Percentiles rank a stretch among this genome's conserved stretches.
phyloP scores from a whole-genome alignment of 2,329 filamentous ascomycete genomes.

The Talaromyces verruculosus region DNA sequence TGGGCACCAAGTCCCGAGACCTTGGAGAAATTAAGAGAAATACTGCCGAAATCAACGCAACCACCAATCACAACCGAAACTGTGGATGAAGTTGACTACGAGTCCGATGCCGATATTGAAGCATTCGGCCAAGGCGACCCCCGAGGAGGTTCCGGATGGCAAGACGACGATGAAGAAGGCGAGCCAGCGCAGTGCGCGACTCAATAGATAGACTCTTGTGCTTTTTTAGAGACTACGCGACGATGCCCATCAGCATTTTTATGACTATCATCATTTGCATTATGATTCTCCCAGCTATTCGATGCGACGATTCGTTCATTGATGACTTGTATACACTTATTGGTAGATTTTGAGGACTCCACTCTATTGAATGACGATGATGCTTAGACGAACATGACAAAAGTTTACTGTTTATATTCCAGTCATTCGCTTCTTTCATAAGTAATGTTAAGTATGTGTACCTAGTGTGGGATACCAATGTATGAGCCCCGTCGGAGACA shows the following conservation, averaged over 20 bases:
- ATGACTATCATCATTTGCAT: constrained; percentile 2
- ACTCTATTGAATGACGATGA: constrained; percentile 12
- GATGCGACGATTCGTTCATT: background rate
- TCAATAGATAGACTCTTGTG: constrained; percentile 39
- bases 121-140: constrained; percentile 55
- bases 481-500: background rate
- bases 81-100: constrained; percentile 83
- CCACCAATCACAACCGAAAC: constrained; percentile 66
- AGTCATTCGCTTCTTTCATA: background rate
- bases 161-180: constrained; percentile 50
- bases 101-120: constrained; percentile 79
- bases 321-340: constrained; percentile 3
- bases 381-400: constrained; percentile 7
- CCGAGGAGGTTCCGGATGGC: constrained; percentile 47
- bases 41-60: constrained; percentile 65
- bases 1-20: constrained; percentile 74
- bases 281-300: background rate
- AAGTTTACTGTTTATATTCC: background rate
- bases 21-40: constrained; percentile 68
- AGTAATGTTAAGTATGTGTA: background rate
- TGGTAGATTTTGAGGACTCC: constrained; percentile 2
- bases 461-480: background rate
- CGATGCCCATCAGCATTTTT: constrained; percentile 4
- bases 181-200: constrained; percentile 51
- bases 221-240: constrained; percentile 13